phyloP scores from a whole-genome alignment of 768 basidiomycete species.

The Strobilomyces confusus region DNA sequence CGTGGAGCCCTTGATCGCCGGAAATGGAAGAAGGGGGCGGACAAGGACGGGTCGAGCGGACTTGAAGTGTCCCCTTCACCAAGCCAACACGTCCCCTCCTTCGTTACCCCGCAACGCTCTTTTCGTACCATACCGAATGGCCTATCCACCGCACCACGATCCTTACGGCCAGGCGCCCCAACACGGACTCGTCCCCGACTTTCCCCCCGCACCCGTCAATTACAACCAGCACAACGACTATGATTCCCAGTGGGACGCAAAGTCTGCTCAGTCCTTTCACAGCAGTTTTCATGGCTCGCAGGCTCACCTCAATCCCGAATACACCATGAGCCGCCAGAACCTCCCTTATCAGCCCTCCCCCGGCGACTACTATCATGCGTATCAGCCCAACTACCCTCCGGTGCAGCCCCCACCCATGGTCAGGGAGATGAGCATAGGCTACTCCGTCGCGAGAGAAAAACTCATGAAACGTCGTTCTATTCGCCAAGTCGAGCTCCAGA shows the following conservation, averaged over 20 bases:
- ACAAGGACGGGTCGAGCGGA: conserved; percentile 9
- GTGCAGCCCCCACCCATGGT: conserved; percentile 45
- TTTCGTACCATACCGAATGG: conserved; percentile 43
- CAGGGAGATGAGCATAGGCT: conserved; percentile 50
- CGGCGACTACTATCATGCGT: conserved; percentile 43
- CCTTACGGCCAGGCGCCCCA: conserved; percentile 36
- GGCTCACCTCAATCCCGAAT: conserved; percentile 60
- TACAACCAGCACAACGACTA: conserved; percentile 44
- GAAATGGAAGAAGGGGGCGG: not conserved
- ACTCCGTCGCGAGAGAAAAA: conserved; percentile 68
- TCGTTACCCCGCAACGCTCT: not conserved
- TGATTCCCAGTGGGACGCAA: conserved; percentile 44
- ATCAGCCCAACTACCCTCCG: conserved; percentile 58
- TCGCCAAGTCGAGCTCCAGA: conserved; percentile 72
- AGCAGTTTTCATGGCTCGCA: conserved; percentile 62
- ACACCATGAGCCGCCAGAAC: conserved; percentile 53
- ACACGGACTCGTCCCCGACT: conserved; percentile 34
- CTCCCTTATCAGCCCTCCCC: conserved; percentile 37
- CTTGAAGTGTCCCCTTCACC: conserved; percentile 1
- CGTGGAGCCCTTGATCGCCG: not conserved
- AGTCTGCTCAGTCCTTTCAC: conserved; percentile 60
- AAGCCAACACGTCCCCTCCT: not conserved
- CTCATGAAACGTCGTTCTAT: conserved; percentile 79
- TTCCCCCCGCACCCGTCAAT: conserved; percentile 29
- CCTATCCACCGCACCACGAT: conserved; percentile 51